A percentile compares a stretch with the other conserved stretches of the same genome.
phyloP scores from a whole-genome alignment of 306 rosid genomes.

The Inga leiocalycina region DNA sequence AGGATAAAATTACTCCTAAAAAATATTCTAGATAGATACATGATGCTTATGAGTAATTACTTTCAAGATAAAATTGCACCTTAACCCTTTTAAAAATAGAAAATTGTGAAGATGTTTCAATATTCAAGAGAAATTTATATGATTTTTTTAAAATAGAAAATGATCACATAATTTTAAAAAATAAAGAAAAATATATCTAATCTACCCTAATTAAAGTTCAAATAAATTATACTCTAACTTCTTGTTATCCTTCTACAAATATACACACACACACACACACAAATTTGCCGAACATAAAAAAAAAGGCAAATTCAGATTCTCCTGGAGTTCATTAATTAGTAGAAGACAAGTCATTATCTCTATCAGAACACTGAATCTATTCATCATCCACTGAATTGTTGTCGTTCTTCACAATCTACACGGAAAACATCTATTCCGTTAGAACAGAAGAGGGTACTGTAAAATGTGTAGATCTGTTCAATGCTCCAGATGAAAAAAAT shows the following conservation, averaged over 20 bases:
- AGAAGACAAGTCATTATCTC: neutral
- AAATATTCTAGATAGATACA: no score
- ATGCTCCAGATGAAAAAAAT: neutral
- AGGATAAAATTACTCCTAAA: no score
- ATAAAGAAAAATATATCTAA: no score
- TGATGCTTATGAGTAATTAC: no score
- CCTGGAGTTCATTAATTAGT: neutral
- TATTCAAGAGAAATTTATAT: no score
- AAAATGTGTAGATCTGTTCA: neutral
- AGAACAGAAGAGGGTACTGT: conserved; percentile 3
- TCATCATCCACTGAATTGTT: conserved; percentile 38
- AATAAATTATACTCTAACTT: neutral
- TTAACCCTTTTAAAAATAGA: no score
- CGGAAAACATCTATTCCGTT: conserved; percentile 21
- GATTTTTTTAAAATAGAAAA: no score
- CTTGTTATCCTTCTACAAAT: neutral
- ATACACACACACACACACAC: no score
- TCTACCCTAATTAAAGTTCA: neutral
- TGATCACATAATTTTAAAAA: no score
- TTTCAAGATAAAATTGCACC: no score
- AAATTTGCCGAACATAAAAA: neutral
- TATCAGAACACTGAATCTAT: conserved; percentile 28
- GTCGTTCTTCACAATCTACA: conserved; percentile 61
- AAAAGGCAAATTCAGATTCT: neutral
- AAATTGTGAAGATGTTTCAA: no score